phyloP scores from a whole-genome alignment of 345 rosid species.

The Eucalyptus dawsonii region DNA sequence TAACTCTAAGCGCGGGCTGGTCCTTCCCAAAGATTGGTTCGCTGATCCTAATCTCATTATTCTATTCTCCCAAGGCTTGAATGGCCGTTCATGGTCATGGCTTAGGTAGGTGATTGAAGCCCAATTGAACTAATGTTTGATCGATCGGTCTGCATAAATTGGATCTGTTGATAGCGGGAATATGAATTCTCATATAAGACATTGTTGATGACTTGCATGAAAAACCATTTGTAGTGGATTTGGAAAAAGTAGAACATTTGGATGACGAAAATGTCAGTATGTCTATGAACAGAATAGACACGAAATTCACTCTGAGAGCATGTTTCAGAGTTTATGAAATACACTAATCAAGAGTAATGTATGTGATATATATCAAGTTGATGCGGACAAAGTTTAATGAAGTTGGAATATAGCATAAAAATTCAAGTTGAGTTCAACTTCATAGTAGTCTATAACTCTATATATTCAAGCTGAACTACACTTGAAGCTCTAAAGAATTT shows the following conservation, averaged over 20 bases:
- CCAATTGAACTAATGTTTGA: neutral
- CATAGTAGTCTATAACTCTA: neutral
- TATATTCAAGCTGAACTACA: neutral
- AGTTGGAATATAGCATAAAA: neutral
- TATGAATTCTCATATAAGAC: neutral
- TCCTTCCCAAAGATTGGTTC: neutral
- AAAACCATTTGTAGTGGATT: neutral
- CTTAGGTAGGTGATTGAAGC: neutral
- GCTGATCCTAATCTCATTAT: neutral
- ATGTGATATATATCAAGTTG: neutral
- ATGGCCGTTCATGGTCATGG: neutral
- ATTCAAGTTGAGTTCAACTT: neutral
- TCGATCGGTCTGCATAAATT: too few species aligned
- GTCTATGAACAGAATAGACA: neutral
- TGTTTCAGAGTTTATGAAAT: neutral
- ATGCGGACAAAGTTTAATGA: neutral
- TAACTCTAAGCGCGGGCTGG: neutral
- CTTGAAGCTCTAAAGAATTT: neutral
- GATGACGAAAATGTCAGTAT: too few species aligned
- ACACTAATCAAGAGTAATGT: neutral
- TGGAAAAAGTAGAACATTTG: neutral
- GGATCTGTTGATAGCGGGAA: neutral
- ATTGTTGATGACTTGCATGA: neutral
- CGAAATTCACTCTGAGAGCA: neutral
- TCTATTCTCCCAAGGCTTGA: neutral